Evolutionary conservation across 2,329 filamentous ascomycete genomes (phyloP).

Genomic region (Emericellopsis cladophorae): DNA sequence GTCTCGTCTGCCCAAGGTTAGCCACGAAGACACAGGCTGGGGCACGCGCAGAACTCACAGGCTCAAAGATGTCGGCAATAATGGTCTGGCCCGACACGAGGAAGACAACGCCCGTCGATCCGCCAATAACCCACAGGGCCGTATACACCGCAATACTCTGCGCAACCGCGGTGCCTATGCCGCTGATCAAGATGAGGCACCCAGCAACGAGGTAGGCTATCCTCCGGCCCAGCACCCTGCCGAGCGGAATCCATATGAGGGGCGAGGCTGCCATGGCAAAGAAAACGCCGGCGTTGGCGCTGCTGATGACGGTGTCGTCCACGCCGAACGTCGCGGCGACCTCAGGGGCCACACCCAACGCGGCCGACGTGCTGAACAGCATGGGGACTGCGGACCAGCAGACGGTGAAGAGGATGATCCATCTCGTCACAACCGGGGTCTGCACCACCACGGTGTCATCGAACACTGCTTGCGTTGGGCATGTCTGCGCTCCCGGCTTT

Average conservation of each 20-base stretch:
- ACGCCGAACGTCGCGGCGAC: slow-evolving; percentile 7
- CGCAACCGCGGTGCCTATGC: slow-evolving; percentile 50
- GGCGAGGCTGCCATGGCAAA: slow-evolving; percentile 57
- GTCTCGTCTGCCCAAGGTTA: slow-evolving; percentile 44
- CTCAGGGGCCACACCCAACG: slow-evolving; percentile 9
- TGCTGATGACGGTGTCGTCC: slow-evolving; percentile 33
- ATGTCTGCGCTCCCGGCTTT: too few species aligned
- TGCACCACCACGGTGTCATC: too few species aligned
- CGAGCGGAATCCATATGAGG: slow-evolving; percentile 54
- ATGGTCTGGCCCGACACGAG: slow-evolving; percentile 53
- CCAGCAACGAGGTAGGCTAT: slow-evolving; percentile 12
- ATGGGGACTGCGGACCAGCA: too few species aligned
- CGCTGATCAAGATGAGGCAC: slow-evolving; percentile 5
- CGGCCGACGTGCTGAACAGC: slow-evolving; percentile 1
- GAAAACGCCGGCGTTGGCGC: slow-evolving; percentile 58
- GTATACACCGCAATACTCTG: slow-evolving; percentile 55
- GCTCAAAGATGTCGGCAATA: slow-evolving; percentile 44
- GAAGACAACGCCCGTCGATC: slow-evolving; percentile 49
- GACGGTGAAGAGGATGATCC: too few species aligned
- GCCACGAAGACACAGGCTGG: slow-evolving; percentile 48
- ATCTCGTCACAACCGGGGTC: too few species aligned
- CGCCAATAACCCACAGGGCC: slow-evolving; percentile 29
- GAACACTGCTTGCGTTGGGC: too few species aligned
- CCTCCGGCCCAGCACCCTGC: slow-evolving; percentile 39
- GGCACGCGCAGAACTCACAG: slow-evolving; percentile 52